phyloP scores from a whole-genome alignment of 2,329 filamentous ascomycete species.

The Boeremia exigua region DNA sequence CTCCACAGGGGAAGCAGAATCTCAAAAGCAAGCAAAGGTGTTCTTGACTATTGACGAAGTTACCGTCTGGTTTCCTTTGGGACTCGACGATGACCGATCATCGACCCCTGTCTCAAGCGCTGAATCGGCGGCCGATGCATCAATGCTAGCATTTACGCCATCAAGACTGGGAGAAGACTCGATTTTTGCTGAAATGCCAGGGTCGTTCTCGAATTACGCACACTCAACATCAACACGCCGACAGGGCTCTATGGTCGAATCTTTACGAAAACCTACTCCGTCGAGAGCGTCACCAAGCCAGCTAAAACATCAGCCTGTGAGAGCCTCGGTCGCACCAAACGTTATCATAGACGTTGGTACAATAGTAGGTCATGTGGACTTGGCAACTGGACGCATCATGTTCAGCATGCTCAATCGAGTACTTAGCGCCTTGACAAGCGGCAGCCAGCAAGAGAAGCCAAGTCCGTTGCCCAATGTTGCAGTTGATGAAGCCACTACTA shows the following conservation, averaged over 20 bases:
- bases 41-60: constrained; percentile 47
- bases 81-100: constrained; percentile 24
- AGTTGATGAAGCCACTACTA: constrained; percentile 3
- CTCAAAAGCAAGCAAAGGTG: constrained; percentile 35
- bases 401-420: constrained; percentile 38
- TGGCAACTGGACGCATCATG: constrained; percentile 45
- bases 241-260: constrained; percentile 31
- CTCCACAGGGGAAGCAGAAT: background rate
- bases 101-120: constrained; percentile 3
- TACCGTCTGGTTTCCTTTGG: constrained; percentile 48
- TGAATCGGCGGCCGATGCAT: constrained; percentile 20
- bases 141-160: constrained; percentile 31
- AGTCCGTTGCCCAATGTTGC: background rate
- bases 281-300: constrained; percentile 12
- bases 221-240: constrained; percentile 47
- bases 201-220: constrained; percentile 57
- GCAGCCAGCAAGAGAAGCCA: constrained; percentile 6
- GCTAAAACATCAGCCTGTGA: constrained; percentile 15
- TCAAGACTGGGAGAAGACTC: constrained; percentile 45
- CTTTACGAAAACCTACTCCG: constrained; percentile 24
- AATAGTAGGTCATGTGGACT: constrained; percentile 42
- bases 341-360: constrained; percentile 44
- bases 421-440: constrained; percentile 26
- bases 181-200: constrained; percentile 52
- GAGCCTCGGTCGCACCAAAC: constrained; percentile 19